Percentiles rank a stretch among this genome's conserved stretches.
Conservation (phyloP, 306 rosid species). For the Castanopsis chinensis region DNA sequence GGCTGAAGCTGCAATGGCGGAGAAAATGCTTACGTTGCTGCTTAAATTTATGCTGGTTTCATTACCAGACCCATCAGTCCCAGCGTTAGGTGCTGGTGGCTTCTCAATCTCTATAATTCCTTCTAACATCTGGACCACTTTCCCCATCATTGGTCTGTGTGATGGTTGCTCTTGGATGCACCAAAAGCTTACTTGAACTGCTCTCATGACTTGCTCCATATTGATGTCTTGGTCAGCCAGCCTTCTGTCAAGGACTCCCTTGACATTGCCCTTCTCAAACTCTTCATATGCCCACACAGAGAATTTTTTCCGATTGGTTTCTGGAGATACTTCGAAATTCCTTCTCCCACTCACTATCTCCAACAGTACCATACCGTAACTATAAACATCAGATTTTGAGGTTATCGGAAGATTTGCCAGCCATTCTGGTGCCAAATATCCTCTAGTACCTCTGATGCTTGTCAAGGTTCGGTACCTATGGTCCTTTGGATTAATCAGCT, state of each 20-base stretch:
- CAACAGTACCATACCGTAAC: conserved; percentile 82
- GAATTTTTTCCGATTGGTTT: conserved; percentile 60
- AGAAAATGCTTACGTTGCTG: too few species aligned
- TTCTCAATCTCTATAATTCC: conserved; percentile 56
- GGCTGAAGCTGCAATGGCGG: conserved; percentile 19
- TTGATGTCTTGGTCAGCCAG: conserved; percentile 47
- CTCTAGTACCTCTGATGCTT: conserved; percentile 80
- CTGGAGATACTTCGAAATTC: conserved; percentile 65
- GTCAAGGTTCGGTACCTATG: conserved; percentile 63
- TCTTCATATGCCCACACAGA: conserved; percentile 76
- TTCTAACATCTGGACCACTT: conserved; percentile 83
- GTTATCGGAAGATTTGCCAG: conserved; percentile 80
- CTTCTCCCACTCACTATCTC: conserved; percentile 86
- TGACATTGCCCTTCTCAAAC: conserved; percentile 63
- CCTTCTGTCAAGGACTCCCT: conserved; percentile 58
- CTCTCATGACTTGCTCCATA: conserved; percentile 59
- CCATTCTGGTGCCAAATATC: conserved; percentile 93
- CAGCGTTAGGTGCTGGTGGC: conserved; percentile 54
- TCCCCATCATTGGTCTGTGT: conserved; percentile 78
- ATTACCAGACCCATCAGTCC: conserved; percentile 20
- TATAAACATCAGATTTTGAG: conserved; percentile 71
- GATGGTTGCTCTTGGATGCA: conserved; percentile 91
- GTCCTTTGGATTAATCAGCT: conserved; percentile 60
- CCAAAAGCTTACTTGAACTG: conserved; percentile 72
- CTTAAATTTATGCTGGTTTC: too few species aligned